Evolutionary conservation across 805 yeast genomes (phyloP).

Genomic region (Candida incommunis): DNA sequence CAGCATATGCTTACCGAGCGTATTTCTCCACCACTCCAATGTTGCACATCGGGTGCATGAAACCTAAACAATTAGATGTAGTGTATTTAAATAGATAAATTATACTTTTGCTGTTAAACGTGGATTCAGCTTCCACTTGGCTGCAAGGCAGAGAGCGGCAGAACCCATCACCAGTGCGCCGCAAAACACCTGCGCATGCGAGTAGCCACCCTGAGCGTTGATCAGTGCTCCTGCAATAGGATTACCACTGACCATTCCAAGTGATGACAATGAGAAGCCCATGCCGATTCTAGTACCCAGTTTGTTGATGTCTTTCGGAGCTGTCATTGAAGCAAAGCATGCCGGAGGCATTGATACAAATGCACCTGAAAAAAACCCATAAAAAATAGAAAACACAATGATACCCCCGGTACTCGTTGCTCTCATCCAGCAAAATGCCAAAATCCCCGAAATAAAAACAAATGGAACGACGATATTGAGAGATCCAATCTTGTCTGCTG

Average conservation of each 20-base stretch:
- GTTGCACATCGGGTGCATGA: too few species aligned
- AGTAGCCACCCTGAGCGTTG: background rate
- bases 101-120: background rate
- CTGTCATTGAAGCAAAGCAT: slow-evolving; percentile 17
- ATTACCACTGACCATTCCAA: background rate
- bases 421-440: slow-evolving; percentile 24
- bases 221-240: background rate
- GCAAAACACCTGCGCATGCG: background rate
- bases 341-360: slow-evolving; percentile 21
- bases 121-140: background rate
- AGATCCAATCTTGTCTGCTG: slow-evolving; percentile 36
- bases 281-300: slow-evolving; percentile 39
- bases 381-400: slow-evolving; percentile 17
- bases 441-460: slow-evolving; percentile 16
- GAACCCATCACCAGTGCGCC: background rate
- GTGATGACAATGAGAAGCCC: slow-evolving; percentile 24
- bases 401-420: slow-evolving; percentile 19
- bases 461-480: slow-evolving; percentile 25
- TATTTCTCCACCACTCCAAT: too few species aligned
- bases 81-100: too few species aligned
- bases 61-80: too few species aligned
- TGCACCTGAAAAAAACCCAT: slow-evolving; percentile 22
- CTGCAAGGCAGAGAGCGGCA: background rate
- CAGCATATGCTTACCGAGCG: too few species aligned
- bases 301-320: slow-evolving; percentile 10